Evolutionary conservation across 139 green algal species (phyloP).

Genomic region (Spirogloea muscicola): DNA sequence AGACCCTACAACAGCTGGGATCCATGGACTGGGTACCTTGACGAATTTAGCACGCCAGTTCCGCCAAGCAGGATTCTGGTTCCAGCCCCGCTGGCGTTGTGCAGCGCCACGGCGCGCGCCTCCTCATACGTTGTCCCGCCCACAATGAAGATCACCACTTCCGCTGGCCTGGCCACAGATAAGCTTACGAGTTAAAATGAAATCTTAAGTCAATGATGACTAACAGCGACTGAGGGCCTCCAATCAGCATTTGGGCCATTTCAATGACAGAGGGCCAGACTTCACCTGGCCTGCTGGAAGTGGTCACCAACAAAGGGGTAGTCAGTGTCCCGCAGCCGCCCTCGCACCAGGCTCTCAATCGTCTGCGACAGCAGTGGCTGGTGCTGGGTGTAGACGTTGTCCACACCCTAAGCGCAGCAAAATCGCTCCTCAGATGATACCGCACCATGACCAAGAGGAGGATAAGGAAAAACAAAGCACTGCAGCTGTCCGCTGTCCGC

Average conservation of each 20-base stretch:
- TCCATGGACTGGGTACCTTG: slow-evolving; percentile 1
- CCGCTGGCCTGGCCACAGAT: slow-evolving; percentile 59
- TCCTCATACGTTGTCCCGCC: slow-evolving; percentile 96
- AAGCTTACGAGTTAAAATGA: no score
- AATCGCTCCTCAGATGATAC: no score
- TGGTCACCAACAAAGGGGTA: slow-evolving; percentile 63
- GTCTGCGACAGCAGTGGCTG: slow-evolving; percentile 75
- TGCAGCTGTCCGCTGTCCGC: no score
- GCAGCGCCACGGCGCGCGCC: slow-evolving; percentile 67
- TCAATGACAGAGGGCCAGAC: no score
- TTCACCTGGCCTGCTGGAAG: slow-evolving; percentile 26
- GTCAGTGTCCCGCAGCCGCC: slow-evolving; percentile 65
- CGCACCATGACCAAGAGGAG: no score
- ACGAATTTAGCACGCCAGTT: slow-evolving; percentile 71
- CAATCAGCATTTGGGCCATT: no score
- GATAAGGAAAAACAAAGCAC: no score
- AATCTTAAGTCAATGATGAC: no score
- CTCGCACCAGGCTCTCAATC: slow-evolving; percentile 63
- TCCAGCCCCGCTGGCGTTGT: slow-evolving; percentile 59
- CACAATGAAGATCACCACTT: slow-evolving; percentile 90
- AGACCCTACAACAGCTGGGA: not conserved
- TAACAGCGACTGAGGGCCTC: no score
- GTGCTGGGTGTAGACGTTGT: slow-evolving; percentile 98
- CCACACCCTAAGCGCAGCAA: slow-evolving; percentile 24
- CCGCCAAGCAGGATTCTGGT: slow-evolving; percentile 78